Evolutionary conservation across 495 filamentous ascomycete genomes (phyloP).

Genomic region (Lophium mytilinum): DNA sequence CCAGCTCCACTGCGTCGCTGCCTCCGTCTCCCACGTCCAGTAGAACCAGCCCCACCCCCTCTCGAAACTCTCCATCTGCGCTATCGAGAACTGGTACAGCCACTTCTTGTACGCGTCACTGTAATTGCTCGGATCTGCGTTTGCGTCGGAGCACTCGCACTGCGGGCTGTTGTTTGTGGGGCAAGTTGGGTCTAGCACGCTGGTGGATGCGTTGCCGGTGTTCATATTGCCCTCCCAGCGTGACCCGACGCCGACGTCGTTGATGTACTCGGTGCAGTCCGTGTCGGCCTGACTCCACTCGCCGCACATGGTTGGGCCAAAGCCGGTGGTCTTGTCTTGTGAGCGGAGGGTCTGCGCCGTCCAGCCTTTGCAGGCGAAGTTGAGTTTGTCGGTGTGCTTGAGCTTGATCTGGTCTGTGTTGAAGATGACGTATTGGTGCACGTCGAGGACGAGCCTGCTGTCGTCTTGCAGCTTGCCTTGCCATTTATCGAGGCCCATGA

Average conservation of each 20-base stretch:
- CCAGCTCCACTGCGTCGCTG: conserved; percentile 88
- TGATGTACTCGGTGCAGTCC: conserved; percentile 81
- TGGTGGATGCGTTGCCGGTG: conserved; percentile 46
- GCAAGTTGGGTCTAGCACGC: conserved; percentile 58
- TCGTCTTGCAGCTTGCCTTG: conserved; percentile 37
- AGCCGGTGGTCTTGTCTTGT: conserved; percentile 67
- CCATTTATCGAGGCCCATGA: conserved; percentile 47
- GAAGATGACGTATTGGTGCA: conserved; percentile 74
- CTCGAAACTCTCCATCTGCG: conserved; percentile 90
- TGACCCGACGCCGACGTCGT: conserved; percentile 79
- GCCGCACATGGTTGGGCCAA: conserved; percentile 92
- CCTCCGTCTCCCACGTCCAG: conserved; percentile 86
- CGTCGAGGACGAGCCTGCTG: conserved; percentile 62
- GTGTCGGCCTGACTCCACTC: conserved; percentile 99
- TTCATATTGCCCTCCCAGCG: conserved; percentile 82
- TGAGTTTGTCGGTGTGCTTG: conserved; percentile 56
- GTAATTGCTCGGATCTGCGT: conserved; percentile 62
- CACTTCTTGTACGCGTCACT: conserved; percentile 72
- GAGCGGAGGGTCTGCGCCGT: conserved; percentile 62
- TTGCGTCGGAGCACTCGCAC: conserved; percentile 71
- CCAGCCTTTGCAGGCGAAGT: conserved; percentile 84
- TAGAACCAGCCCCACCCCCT: conserved; percentile 95
- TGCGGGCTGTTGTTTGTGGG: conserved; percentile 46
- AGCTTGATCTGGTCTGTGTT: conserved; percentile 50
- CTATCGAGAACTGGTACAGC: conserved; percentile 82